Evolutionary conservation across 164 flowering plant genomes (phyloP).

Genomic region (Vitis rupestris): DNA sequence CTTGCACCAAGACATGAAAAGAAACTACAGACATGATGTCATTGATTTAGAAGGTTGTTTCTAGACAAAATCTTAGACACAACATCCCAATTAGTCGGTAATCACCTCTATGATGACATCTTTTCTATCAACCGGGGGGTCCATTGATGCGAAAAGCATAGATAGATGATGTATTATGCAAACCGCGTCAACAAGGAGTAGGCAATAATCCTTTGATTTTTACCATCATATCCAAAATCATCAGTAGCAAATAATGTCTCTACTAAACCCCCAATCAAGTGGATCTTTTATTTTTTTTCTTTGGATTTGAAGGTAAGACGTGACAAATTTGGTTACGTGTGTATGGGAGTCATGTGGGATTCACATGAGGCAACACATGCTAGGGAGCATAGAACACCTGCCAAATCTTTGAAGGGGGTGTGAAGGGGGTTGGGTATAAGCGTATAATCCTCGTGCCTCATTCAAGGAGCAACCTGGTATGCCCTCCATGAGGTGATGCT

Average conservation of each 20-base stretch:
- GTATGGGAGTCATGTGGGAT: constrained; percentile 48
- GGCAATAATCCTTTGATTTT: no score
- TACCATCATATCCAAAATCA: no score
- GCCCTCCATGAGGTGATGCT: constrained; percentile 21
- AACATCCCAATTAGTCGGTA: constrained; percentile 11
- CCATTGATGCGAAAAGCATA: constrained; percentile 17
- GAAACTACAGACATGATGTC: constrained; percentile 23
- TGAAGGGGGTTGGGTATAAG: neutral
- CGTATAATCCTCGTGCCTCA: constrained; percentile 9
- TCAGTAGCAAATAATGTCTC: no score
- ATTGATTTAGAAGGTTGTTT: constrained; percentile 22
- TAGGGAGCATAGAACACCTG: constrained; percentile 56
- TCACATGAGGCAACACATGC: constrained; percentile 59
- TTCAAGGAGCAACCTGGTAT: constrained; percentile 34
- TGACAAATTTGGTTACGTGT: constrained; percentile 17
- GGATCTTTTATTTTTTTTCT: no score
- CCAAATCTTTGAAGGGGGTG: constrained; percentile 8
- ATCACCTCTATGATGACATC: constrained; percentile 5
- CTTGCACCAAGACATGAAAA: constrained; percentile 6
- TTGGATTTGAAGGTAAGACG: neutral
- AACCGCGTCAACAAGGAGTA: neutral
- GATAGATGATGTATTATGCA: neutral
- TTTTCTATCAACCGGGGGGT: neutral
- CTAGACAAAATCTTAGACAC: constrained; percentile 9
- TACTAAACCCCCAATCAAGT: no score